These are phyloP conservation scores for Populus tremula DNA, from an alignment of 345 rosid genomes.

Conservation along the genomic window DNA sequence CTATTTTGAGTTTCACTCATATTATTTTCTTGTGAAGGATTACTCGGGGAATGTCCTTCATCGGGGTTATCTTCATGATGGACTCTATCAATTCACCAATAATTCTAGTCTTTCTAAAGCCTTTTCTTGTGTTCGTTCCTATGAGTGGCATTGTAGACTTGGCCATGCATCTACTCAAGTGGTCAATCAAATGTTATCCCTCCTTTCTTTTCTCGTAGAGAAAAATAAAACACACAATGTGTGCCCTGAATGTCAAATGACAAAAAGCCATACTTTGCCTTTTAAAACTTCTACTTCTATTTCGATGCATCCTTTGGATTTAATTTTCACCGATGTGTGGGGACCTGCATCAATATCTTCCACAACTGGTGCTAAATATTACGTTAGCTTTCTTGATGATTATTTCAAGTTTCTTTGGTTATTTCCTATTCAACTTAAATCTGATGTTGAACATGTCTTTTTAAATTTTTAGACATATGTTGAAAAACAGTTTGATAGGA, in stretches of 20 bases:
- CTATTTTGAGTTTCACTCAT: not conserved
- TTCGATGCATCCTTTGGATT: fast-evolving
- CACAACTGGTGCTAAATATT: not conserved
- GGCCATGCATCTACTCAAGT: not conserved
- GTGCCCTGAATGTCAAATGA: not conserved
- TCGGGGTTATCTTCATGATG: not conserved
- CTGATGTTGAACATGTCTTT: no score
- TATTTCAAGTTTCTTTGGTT: not conserved
- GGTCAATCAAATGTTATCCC: not conserved
- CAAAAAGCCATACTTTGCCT: no score
- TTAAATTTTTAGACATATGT: not conserved
- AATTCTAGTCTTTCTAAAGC: no score
- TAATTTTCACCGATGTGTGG: no score
- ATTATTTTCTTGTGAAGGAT: not conserved
- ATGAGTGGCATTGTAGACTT: not conserved
- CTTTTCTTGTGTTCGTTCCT: not conserved
- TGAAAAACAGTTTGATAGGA: not conserved
- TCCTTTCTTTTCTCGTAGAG: not conserved
- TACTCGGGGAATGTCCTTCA: not conserved
- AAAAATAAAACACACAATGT: no score
- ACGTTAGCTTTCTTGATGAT: not conserved
- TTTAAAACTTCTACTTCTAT: no score
- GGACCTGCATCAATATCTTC: fast-evolving
- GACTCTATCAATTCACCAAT: not conserved
- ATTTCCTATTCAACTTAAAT: no score